Percentiles rank a stretch among this genome's conserved stretches.
These are phyloP conservation scores for Symbiodinium natans DNA, from an alignment of 73 alveolate genomes.

Conservation along the genomic window DNA sequence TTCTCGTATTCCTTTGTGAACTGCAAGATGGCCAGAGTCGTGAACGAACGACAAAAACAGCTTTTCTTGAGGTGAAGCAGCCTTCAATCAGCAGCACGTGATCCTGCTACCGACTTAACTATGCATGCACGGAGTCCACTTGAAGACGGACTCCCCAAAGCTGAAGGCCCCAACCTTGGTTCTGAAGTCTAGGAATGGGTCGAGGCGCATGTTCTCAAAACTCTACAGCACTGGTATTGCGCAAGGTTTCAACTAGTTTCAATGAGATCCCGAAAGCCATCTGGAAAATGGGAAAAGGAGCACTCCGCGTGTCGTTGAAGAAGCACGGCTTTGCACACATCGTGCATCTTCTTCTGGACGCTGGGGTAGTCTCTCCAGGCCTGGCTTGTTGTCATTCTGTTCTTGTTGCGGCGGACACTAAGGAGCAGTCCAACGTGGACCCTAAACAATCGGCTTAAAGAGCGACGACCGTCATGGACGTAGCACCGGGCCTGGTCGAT, in stretches of 20 bases:
- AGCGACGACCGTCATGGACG: neutral
- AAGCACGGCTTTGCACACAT: slow-evolving; percentile 30
- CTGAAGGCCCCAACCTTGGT: slow-evolving; percentile 89
- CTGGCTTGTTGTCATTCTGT: too few relatives aligned
- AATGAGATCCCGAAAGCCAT: too few relatives aligned
- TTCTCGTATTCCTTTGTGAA: slow-evolving; percentile 36
- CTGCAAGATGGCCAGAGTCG: neutral
- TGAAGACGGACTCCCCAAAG: slow-evolving; percentile 89
- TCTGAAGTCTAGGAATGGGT: neutral
- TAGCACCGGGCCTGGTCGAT: slow-evolving; percentile 25
- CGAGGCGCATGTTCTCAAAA: neutral
- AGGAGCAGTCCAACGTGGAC: neutral
- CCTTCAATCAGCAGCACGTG: too few relatives aligned
- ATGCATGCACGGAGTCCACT: neutral
- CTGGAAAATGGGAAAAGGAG: too few relatives aligned
- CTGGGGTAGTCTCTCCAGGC: slow-evolving; percentile 58
- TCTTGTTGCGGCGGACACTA: neutral
- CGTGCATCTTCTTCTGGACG: slow-evolving; percentile 47
- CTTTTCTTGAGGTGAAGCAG: too few relatives aligned
- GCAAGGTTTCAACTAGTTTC: too few relatives aligned
- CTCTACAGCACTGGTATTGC: neutral
- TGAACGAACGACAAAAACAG: too few relatives aligned
- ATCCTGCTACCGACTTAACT: too few relatives aligned
- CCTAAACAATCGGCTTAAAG: neutral
- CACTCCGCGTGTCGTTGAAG: slow-evolving; percentile 37